These are phyloP conservation scores for Psophocarpus tetragonolobus DNA, from an alignment of 306 rosid species.

Conservation along the genomic window DNA sequence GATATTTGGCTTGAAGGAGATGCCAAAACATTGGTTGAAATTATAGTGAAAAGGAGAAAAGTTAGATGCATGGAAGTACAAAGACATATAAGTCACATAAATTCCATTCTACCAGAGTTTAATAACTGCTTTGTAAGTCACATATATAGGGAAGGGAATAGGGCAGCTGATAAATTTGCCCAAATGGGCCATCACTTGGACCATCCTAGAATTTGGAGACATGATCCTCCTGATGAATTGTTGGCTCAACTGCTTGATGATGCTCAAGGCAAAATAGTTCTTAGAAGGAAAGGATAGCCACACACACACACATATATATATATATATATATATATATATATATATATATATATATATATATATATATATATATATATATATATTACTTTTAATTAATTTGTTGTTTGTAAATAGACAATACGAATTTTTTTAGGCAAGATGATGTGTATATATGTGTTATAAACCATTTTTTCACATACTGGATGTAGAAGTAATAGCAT, in stretches of 20 bases:
- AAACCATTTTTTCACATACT: background rate
- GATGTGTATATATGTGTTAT: background rate
- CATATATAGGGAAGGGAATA: constrained; percentile 69
- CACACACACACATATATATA: too few species aligned
- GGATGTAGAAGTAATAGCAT: constrained; percentile 7
- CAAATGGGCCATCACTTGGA: constrained; percentile 59
- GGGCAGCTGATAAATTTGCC: constrained; percentile 73
- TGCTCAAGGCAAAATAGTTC: constrained; percentile 69
- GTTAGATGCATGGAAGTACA: constrained; percentile 54
- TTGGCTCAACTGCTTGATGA: constrained; percentile 54
- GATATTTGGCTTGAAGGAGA: constrained; percentile 85
- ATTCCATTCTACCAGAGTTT: constrained; percentile 46
- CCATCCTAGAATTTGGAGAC: constrained; percentile 55
- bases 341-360: too few species aligned
- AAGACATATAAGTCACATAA: constrained; percentile 48
- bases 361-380: background rate
- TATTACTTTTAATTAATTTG: background rate
- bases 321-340: too few species aligned
- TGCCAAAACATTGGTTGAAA: constrained; percentile 60
- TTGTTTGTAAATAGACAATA: background rate
- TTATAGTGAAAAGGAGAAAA: constrained; percentile 41
- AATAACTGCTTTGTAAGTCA: constrained; percentile 51
- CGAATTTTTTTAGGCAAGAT: constrained; percentile 2
- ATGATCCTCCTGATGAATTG: constrained; percentile 55
- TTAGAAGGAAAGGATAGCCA: constrained; percentile 49